These are phyloP conservation scores for Carex myosuroides DNA, from an alignment of 176 grass and related monocot genomes.

Conservation along the genomic window DNA sequence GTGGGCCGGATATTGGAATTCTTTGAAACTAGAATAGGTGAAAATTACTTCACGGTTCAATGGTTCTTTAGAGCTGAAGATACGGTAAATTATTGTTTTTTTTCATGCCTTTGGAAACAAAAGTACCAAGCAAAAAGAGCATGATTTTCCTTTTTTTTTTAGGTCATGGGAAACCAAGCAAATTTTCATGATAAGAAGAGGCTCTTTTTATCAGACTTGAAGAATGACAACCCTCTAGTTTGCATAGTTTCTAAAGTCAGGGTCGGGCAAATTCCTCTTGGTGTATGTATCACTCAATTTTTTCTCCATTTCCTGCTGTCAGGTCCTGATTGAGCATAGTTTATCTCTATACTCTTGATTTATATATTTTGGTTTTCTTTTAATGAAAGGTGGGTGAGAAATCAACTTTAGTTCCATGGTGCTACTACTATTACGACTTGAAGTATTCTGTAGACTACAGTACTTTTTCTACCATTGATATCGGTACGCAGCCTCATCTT, in stretches of 20 bases:
- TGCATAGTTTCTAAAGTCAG: constrained; percentile 83
- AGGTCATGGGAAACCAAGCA: constrained; percentile 74
- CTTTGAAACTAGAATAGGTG: constrained; percentile 57
- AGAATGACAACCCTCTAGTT: constrained; percentile 78
- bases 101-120: not conserved
- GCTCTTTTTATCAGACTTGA: constrained; percentile 85
- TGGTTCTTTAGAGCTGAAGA: constrained; percentile 98
- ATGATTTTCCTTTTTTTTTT: constrained; percentile 34
- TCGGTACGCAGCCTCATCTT: constrained; percentile 34
- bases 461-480: constrained; percentile 61
- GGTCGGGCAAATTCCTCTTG: constrained; percentile 47
- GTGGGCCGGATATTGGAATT: constrained; percentile 83
- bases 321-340: constrained; percentile 20
- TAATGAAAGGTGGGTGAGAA: constrained; percentile 42
- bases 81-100: constrained; percentile 47
- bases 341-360: constrained; percentile 11
- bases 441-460: constrained; percentile 78
- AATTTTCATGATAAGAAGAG: constrained; percentile 60
- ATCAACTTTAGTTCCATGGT: constrained; percentile 39
- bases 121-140: not conserved
- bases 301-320: constrained; percentile 26
- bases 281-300: constrained; percentile 40
- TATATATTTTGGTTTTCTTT: constrained; percentile 27
- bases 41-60: constrained; percentile 58
- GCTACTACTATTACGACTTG: constrained; percentile 87